Percentiles rank a stretch among this genome's conserved stretches.
These are phyloP conservation scores for Saccharomycopsis javanensis DNA, from an alignment of 805 yeast genomes.

Conservation along the genomic window DNA sequence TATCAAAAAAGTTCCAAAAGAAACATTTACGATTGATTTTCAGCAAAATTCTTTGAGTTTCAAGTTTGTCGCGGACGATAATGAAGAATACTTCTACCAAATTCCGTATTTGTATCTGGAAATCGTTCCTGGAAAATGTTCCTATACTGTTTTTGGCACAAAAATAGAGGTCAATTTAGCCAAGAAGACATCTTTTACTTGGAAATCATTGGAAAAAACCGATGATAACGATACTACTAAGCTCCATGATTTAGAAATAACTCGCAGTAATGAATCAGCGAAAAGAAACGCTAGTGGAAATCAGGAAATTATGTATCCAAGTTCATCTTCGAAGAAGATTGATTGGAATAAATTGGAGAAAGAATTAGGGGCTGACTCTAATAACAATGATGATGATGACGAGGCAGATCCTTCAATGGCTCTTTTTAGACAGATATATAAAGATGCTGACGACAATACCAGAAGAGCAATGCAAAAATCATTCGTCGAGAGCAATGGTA, in stretches of 20 bases:
- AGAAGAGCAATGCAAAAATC: slow-evolving; percentile 95
- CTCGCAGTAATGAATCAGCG: slow-evolving; percentile 21
- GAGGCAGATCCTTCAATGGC: slow-evolving; percentile 44
- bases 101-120: slow-evolving; percentile 43
- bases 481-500: slow-evolving; percentile 87
- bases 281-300: slow-evolving; percentile 21
- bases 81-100: slow-evolving; percentile 48
- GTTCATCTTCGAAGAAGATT: slow-evolving; percentile 49
- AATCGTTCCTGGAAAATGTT: slow-evolving; percentile 39
- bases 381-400: slow-evolving; percentile 35
- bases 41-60: slow-evolving; percentile 30
- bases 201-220: slow-evolving; percentile 39
- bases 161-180: slow-evolving; percentile 62
- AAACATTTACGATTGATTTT: slow-evolving; percentile 35
- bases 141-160: slow-evolving; percentile 49
- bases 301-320: slow-evolving; percentile 37
- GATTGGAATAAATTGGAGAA: slow-evolving; percentile 61
- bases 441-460: slow-evolving; percentile 79
- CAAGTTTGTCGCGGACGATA: slow-evolving; percentile 38
- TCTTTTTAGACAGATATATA: slow-evolving; percentile 68
- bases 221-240: not conserved
- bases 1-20: slow-evolving; percentile 52
- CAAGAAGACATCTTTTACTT: slow-evolving; percentile 38
- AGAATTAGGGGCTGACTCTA: slow-evolving; percentile 36
- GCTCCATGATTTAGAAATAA: no score